phyloP scores from a whole-genome alignment of 2,329 filamentous ascomycete genomes.

The Akanthomyces muscarius region DNA sequence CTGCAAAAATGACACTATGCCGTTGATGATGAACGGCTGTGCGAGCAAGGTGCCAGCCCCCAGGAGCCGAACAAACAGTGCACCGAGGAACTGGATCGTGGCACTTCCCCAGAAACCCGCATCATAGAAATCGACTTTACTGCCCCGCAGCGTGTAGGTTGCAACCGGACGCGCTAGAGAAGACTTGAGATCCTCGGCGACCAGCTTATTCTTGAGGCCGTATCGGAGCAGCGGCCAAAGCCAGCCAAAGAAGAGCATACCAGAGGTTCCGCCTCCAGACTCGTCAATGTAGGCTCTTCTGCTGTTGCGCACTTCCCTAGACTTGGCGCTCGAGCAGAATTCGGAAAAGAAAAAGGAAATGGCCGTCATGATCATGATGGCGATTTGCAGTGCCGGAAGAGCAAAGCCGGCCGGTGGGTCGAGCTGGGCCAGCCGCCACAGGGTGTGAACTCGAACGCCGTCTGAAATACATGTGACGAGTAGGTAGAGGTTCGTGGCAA shows the following conservation, averaged over 20 bases:
- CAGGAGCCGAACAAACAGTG: background rate
- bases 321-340: background rate
- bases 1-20: background rate
- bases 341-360: background rate
- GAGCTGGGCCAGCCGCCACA: background rate
- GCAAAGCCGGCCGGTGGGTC: background rate
- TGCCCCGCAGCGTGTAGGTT: background rate
- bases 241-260: constrained; percentile 1
- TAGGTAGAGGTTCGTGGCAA: background rate
- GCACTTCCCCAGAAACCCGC: background rate
- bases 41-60: background rate
- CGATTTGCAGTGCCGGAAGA: background rate
- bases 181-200: background rate
- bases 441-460: background rate
- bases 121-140: background rate
- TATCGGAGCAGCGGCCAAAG: background rate
- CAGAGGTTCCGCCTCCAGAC: background rate
- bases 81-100: background rate
- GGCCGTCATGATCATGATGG: background rate
- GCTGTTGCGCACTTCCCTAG: background rate
- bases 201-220: background rate
- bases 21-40: constrained; percentile 1
- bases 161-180: background rate
- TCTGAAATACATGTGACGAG: background rate
- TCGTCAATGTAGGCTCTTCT: background rate